Evolutionary conservation across 2,329 filamentous ascomycete genomes (phyloP).

Genomic region (Scorias spongiosa): DNA sequence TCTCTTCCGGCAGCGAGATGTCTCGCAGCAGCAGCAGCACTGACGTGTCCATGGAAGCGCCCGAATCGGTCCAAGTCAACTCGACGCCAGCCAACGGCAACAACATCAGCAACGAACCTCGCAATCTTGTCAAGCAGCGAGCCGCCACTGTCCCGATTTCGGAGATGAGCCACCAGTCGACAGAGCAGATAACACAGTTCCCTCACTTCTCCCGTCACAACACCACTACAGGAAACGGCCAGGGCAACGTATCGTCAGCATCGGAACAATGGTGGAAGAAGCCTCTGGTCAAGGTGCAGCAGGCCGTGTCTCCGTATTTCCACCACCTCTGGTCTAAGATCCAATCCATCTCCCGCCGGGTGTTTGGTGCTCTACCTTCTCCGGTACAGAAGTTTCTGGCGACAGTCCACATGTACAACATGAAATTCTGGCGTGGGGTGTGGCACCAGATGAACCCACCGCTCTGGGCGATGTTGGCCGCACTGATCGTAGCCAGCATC

Average conservation of each 20-base stretch:
- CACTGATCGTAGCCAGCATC: constrained; percentile 81
- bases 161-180: constrained; percentile 19
- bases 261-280: constrained; percentile 11
- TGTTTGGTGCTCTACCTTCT: constrained; percentile 37
- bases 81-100: constrained; percentile 38
- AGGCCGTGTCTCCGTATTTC: constrained; percentile 8
- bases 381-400: constrained; percentile 37
- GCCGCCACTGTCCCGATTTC: constrained; percentile 19
- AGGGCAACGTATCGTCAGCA: constrained; percentile 2
- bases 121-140: constrained; percentile 13
- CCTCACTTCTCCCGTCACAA: constrained; percentile 18
- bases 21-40: constrained; percentile 16
- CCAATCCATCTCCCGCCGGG: constrained; percentile 18
- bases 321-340: constrained; percentile 15
- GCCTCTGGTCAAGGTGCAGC: constrained; percentile 9
- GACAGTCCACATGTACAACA: constrained; percentile 24
- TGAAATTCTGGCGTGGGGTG: constrained; percentile 48
- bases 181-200: constrained; percentile 39
- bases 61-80: constrained; percentile 16
- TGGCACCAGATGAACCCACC: constrained; percentile 98
- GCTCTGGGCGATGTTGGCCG: constrained; percentile 87
- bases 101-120: constrained; percentile 23
- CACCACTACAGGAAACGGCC: constrained; percentile 3
- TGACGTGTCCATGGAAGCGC: constrained; percentile 14
- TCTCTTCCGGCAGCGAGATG: constrained; percentile 28